Base-by-base conservation (phyloP, 2,329 filamentous ascomycete genomes). In the Fusarium mexicanum region DNA sequence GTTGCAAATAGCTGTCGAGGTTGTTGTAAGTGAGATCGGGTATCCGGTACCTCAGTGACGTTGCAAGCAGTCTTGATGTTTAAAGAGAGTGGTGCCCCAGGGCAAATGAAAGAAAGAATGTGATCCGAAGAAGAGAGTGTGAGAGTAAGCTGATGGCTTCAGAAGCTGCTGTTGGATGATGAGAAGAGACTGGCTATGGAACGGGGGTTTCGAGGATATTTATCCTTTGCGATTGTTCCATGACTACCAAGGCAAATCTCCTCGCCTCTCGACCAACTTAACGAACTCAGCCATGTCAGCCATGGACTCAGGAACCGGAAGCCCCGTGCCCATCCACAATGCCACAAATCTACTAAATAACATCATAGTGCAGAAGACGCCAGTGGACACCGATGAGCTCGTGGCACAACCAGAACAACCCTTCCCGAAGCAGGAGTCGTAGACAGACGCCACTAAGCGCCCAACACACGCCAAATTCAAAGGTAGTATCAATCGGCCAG, bases 151-250 rank as follows among this genome's bases (percentile, higher is more conserved):
- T 75, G 63, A 58, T 67, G 75, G 65, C 72, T 73, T 70, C 70
- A 71, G 69, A 74, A 76, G 72, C 75, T 76, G 73, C 68, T 68
- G 59, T 68, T 69, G 68, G 63, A 64, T 75, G 74, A 72, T 41
- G 54, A 67, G 38, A 63, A 53, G 26, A 69, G 53, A 51, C 11
- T 58, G 24, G 18, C 10, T 20, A 51, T 33, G 46, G 44, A 44
- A 47, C 51, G 64, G 75, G 66, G 35, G 46, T 31, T 43, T 50
- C 40, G n/a, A 67, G 62, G 61, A 58, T 77, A 77, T 77, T 78
- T 78, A 78, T 78, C n/a, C 63, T 64, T 43, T 53, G 22, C 44
- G 29, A 64, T 40, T 44, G 26, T 43, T 48, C 35, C 44, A 46
- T 26, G 37, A 48, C 48, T 37, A 48, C 58, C 12, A 43, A 55